phyloP scores from a whole-genome alignment of 2,329 filamentous ascomycete species.

The Penicillium sumatraense region DNA sequence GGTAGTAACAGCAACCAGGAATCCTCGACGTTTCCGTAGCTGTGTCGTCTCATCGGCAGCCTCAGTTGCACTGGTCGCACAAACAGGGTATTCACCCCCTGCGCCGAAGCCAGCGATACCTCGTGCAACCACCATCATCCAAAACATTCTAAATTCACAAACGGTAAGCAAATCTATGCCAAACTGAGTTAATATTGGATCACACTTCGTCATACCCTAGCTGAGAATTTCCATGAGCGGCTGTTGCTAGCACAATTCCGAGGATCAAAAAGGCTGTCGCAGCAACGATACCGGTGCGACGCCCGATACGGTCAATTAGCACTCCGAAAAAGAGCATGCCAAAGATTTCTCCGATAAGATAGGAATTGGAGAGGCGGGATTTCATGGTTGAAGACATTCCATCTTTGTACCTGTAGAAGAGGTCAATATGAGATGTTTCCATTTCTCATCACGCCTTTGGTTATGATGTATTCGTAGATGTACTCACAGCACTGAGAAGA shows the following conservation, averaged over 20 bases:
- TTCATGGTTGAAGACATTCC: constrained; percentile 47
- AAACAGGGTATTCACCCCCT: constrained; percentile 44
- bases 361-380: constrained; percentile 59
- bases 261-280: constrained; percentile 54
- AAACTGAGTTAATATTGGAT: not conserved
- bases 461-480: not conserved
- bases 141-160: constrained; percentile 43
- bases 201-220: constrained; percentile 29
- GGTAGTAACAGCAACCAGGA: constrained; percentile 30
- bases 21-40: constrained; percentile 28
- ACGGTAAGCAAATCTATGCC: not conserved
- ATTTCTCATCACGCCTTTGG: not conserved
- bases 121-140: constrained; percentile 53
- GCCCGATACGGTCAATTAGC: constrained; percentile 55
- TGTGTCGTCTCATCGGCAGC: constrained; percentile 29
- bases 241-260: constrained; percentile 54
- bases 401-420: constrained; percentile 32
- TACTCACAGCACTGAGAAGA: constrained; percentile 37
- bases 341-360: constrained; percentile 60
- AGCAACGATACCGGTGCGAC: constrained; percentile 53
- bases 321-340: constrained; percentile 61
- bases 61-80: constrained; percentile 30
- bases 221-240: constrained; percentile 45
- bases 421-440: not conserved
- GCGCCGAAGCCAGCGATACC: constrained; percentile 43